Conservation (phyloP, 2,329 filamentous ascomycete genomes). For the Arthrocladium fulminans region DNA sequence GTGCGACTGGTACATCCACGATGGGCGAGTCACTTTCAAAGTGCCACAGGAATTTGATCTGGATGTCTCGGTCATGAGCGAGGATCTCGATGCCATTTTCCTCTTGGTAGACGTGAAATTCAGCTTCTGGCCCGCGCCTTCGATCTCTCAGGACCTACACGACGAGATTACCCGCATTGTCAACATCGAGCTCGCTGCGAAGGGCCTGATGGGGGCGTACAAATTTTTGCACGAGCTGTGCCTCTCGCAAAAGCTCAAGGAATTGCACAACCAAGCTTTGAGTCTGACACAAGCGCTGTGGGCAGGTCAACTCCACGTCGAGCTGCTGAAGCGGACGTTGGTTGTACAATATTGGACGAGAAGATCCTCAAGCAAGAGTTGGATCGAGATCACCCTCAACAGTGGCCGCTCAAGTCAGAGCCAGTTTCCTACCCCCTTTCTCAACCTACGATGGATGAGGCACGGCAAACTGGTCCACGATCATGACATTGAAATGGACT, state of each 20-base stretch:
- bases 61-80: conserved; percentile 81
- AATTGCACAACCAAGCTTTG: conserved; percentile 67
- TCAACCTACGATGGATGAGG: conserved; percentile 66
- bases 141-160: conserved; percentile 57
- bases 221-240: conserved; percentile 78
- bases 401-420: conserved; percentile 44
- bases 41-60: conserved; percentile 83
- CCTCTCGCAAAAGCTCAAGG: conserved; percentile 80
- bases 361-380: conserved; percentile 66
- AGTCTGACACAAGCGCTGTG: conserved; percentile 63
- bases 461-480: conserved; percentile 67
- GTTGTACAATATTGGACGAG: conserved; percentile 86
- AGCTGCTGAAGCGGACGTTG: conserved; percentile 70
- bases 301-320: conserved; percentile 68
- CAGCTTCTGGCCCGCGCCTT: conserved; percentile 61
- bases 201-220: conserved; percentile 73
- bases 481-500: conserved; percentile 58
- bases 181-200: conserved; percentile 60
- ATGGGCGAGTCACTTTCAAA: conserved; percentile 82
- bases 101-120: conserved; percentile 92
- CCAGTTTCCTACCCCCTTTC: conserved; percentile 24
- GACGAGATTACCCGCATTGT: conserved; percentile 59
- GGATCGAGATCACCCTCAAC: conserved; percentile 78
- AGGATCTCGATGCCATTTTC: conserved; percentile 73
- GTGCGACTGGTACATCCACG: conserved; percentile 64